Base-by-base conservation (phyloP, 169 alveolate species). In the Eimeria sp. region DNA sequence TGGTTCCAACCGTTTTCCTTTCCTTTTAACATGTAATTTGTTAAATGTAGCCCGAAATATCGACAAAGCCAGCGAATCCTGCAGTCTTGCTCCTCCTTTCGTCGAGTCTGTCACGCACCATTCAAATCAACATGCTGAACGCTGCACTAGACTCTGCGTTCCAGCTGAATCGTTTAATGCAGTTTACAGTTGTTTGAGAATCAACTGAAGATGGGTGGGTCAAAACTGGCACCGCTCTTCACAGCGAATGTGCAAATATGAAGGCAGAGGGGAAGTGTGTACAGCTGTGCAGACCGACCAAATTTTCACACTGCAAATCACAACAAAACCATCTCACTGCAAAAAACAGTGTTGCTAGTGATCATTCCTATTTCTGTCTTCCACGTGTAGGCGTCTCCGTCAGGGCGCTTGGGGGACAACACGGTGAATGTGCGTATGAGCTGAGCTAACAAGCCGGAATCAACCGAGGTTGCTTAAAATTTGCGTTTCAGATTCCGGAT, bases 181-280 rank as follows among this genome's bases (percentile, higher is more conserved):
- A 30, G 5, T 43, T 43, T 76, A 47, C 14, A 1, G 10, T 45
- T 76, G 14, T 4, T 45, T 40, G 34, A 45, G 2, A 4, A 76
- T 16, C 43, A 20, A 43, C 87, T 4, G 65, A 76, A 43, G 45
- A 76, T 76, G 87, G 87, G 87, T 76, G 61, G 45, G 87, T 27
- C 22, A 49, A 45, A 13, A 9, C 49, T 5, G 30, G 82, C 51
- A 9, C 22, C 45, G 49, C 49, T 20, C 22, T 72, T 27, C 82
- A 40, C 7, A 3, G 82, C 47, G 20, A 34, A 34, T 34, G 40
- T 34, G 40, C 40, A 34, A 34, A 34, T 1, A 34, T 34, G 2
- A 34, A 34, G 2, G 40, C 40, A 34, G 40, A 34, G 2, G 3
- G 40, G 40, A 34, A 34, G 40, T 34, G 40, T 34, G 40, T 34